Evolutionary conservation across 768 basidiomycete species (phyloP), one percentile per base, ranked within the genome.

Genomic region (Termitomyces heimii): DNA sequence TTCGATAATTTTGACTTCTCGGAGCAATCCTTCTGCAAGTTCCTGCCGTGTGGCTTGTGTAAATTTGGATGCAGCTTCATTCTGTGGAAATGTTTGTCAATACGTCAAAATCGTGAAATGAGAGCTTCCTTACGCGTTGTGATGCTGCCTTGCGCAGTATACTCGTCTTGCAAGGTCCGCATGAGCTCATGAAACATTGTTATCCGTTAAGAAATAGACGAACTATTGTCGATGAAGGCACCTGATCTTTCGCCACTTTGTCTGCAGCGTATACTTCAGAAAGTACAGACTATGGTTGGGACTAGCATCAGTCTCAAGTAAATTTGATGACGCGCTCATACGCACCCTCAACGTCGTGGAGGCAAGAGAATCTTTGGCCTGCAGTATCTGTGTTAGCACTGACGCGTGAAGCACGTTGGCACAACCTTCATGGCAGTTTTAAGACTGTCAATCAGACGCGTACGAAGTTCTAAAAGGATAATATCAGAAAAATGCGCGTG

Each of bases 381-480:
- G 66, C 22, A 14, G 31, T 22, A 59, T 14, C 26, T 44, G 55
- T 52, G 34, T 52, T n/a, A 63, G 58, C 34, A 44, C 7, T 39
- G n/a, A 28, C 18, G 37, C 37, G 28, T 29, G 20, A 34, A 24
- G 34, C 16, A 32, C 24, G 43, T 16, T 29, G 18, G 20, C 29
- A 29, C 37, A 13, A 86, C 87, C 80, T 85, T 89, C 83, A 90
- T 82, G 9, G 88, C 82, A 26, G 68, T 62, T 64, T 89, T 90
- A 24, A 89, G 77, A 53, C 80, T 80, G 42, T 67, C 64, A 53
- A 77, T 68, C 32, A 90, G 73, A 51, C 71, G 75, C 40, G 77
- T 63, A 24, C 86, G 82, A 55, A 87, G 67, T 56, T 82, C 87
- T 84, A 56, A 1, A 16, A 55, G 47, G 28, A 20, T 37, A 12